These are phyloP conservation scores for Lasiodiplodia sp. DNA, from an alignment of 2,329 filamentous ascomycete species.

Conservation along the genomic window DNA sequence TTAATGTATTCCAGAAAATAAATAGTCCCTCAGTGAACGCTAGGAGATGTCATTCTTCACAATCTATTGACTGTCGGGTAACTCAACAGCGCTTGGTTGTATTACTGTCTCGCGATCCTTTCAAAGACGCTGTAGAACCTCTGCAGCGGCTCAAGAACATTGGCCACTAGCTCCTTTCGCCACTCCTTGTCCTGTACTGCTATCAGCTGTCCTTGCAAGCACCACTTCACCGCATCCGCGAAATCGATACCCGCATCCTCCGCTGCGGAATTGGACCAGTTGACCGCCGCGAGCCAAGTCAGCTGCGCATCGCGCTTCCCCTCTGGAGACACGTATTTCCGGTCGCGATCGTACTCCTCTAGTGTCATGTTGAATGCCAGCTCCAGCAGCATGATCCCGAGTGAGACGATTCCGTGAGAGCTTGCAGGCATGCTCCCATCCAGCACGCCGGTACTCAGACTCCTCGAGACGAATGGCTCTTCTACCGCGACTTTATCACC, in stretches of 20 bases:
- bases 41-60: not conserved
- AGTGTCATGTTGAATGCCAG: not conserved
- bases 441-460: too few relatives aligned
- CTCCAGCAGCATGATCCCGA: not conserved
- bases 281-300: not conserved
- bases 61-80: not conserved
- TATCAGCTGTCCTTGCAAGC: not conserved
- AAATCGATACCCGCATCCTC: not conserved
- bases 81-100: not conserved
- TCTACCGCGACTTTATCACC: not conserved
- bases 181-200: not conserved
- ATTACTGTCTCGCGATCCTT: not conserved
- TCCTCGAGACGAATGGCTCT: not conserved
- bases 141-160: not conserved
- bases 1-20: not conserved
- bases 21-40: not conserved
- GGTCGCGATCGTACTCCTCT: not conserved
- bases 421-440: not conserved
- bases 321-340: not conserved
- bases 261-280: not conserved
- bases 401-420: not conserved
- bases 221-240: not conserved
- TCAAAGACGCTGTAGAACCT: not conserved
- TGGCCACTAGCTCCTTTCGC: not conserved
- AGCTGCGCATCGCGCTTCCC: not conserved